Evolutionary conservation across 2,329 filamentous ascomycete genomes (phyloP), one percentile per base, ranked within the genome.

Genomic region (Ophiocordyceps camponoti-floridani): DNA sequence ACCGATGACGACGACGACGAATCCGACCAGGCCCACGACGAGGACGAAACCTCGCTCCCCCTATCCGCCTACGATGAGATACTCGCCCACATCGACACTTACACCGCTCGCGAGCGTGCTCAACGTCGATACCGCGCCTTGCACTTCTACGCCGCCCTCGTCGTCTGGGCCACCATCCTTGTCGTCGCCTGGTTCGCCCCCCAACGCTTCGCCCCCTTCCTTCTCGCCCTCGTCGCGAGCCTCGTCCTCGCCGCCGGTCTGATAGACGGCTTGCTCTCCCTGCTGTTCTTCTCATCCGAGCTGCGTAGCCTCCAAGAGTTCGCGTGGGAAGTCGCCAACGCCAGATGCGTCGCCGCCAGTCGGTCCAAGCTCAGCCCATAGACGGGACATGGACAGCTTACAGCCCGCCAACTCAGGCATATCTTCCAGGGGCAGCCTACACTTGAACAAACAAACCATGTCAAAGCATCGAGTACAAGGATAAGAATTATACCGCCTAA

Each of bases 181-280:
- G 66, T 91, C 0, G 88, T 75, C 5, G 76, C 93, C 2, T 96
- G 88, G 87, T 95, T 86, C 75, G 79, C 77, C 43, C 83, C 83
- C 8, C 65, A 67, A 45, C 81, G 82, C 48, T 93, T 77, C 50
- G 79, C 91, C 6, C 67, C 82, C 1, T 95, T 95, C 57, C 67
- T 91, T 9, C 67, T 96, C 43, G 76, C 87, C 62, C 62, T 96
- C 2, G 57, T 94, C 18, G 84, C 82, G 56, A 86, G 81, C n/a
- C 60, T 96, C 14, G 77, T 79, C 2, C 69, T 96, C 31, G 73
- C 73, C 14, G 77, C 79, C 4, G 89, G 89, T 0, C 74, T 86
- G 3, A 59, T 95, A 18, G 84, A 95, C 56, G 88, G 89, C 0
- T 62, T 96, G 38, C 84, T 96, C 58, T 83, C 87, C 0, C 72